Percentiles rank a stretch among this genome's conserved stretches.
Conservation (phyloP, 2,329 filamentous ascomycete genomes). For the Camillea tinctor region DNA sequence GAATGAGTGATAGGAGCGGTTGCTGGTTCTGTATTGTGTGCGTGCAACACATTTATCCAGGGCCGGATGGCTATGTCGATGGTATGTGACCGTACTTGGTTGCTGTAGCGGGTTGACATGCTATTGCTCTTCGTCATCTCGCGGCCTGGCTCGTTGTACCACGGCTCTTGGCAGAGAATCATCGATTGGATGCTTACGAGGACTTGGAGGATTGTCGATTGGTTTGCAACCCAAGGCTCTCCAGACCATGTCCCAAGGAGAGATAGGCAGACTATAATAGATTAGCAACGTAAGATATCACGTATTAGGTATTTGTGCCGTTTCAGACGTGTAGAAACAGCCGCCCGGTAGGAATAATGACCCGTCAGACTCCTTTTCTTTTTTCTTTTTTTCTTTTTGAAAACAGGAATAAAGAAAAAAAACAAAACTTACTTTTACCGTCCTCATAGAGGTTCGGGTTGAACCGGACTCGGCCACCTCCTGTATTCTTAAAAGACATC, state of each 20-base stretch:
- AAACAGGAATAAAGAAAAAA: neutral
- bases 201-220: conserved; percentile 51
- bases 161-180: conserved; percentile 54
- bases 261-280: conserved; percentile 43
- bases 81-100: conserved; percentile 25
- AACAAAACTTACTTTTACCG: conserved; percentile 41
- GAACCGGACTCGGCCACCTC: conserved; percentile 37
- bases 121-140: conserved; percentile 19
- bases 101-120: conserved; percentile 31
- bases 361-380: too few relatives aligned
- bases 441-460: conserved; percentile 53
- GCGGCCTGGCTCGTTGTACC: conserved; percentile 53
- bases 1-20: neutral
- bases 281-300: neutral
- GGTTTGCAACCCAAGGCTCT: conserved; percentile 42
- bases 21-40: neutral
- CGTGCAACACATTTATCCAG: conserved; percentile 13
- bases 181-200: conserved; percentile 57
- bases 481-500: conserved; percentile 46
- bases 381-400: too few relatives aligned
- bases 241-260: conserved; percentile 50
- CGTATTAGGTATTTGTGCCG: neutral
- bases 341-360: too few relatives aligned
- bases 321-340: too few relatives aligned
- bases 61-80: conserved; percentile 31